A percentile compares a stretch with the other conserved stretches of the same genome.
Conservation (phyloP, 768 basidiomycete species). For the Hericium coralloides region DNA sequence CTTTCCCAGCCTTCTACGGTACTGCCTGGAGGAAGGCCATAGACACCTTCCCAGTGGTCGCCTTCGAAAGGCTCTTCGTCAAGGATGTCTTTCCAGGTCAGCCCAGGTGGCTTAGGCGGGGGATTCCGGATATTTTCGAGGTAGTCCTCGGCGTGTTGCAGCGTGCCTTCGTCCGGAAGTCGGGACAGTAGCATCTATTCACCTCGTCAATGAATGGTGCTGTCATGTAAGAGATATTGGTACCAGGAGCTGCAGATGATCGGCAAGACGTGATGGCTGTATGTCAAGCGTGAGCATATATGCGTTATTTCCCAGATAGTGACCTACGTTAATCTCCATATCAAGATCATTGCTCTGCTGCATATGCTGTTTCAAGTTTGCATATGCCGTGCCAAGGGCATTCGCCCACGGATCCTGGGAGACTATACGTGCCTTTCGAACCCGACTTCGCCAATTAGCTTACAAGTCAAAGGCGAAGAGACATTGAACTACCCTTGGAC, state of each 20-base stretch:
- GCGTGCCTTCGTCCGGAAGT: conserved; percentile 40
- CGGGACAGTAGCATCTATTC: conserved; percentile 47
- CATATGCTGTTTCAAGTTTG: conserved; percentile 40
- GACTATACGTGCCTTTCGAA: conserved; percentile 63
- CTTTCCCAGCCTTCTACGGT: conserved; percentile 35
- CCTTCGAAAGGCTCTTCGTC: conserved; percentile 80
- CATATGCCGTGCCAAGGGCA: conserved; percentile 48
- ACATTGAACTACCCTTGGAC: conserved; percentile 40
- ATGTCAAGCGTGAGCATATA: not conserved
- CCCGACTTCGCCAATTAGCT: conserved; percentile 31
- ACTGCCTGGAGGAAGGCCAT: conserved; percentile 42
- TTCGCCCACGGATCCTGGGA: conserved; percentile 51
- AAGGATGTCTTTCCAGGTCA: conserved; percentile 77
- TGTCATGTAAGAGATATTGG: not conserved
- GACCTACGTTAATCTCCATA: conserved; percentile 49
- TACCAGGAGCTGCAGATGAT: conserved; percentile 69
- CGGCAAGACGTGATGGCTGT: conserved; percentile 53
- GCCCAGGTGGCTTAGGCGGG: conserved; percentile 24
- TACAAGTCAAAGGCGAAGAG: conserved; percentile 4
- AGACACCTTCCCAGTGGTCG: conserved; percentile 78
- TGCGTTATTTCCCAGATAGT: not conserved
- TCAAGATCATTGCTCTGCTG: conserved; percentile 51
- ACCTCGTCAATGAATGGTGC: not conserved
- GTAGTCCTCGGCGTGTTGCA: conserved; percentile 44
- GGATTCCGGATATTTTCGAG: conserved; percentile 38